Percentiles rank a stretch among this genome's conserved stretches.
phyloP scores from a whole-genome alignment of 192 early-diverging fungal species.

The Lobosporangium transversale region DNA sequence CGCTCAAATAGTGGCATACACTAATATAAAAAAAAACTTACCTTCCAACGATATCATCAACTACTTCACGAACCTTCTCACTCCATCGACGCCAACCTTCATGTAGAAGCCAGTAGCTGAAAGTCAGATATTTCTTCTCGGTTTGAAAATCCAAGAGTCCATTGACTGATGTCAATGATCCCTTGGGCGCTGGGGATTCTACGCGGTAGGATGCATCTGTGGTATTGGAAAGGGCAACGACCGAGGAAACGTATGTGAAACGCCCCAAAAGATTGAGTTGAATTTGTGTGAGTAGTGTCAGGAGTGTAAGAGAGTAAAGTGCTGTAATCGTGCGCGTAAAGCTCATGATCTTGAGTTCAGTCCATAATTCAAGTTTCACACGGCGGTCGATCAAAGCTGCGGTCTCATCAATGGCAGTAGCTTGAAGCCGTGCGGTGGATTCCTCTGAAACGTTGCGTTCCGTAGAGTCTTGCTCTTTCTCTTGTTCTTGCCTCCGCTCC shows the following conservation, averaged over 20 bases:
- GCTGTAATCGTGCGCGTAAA: conserved; percentile 89
- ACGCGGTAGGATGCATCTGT: conserved; percentile 60
- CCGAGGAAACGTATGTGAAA: conserved; percentile 86
- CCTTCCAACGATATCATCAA: conserved; percentile 70
- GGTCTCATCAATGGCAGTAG: conserved; percentile 9
- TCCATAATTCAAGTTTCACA: conserved; percentile 83
- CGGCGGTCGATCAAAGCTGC: conserved; percentile 48
- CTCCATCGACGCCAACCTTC: conserved; percentile 83
- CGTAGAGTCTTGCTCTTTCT: not conserved
- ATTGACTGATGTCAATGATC: conserved; percentile 26
- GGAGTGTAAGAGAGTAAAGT: conserved; percentile 86
- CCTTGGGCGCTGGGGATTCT: conserved; percentile 38
- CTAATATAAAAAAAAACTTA: conserved; percentile 50
- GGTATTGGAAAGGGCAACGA: conserved; percentile 62
- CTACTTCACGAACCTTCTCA: conserved; percentile 71
- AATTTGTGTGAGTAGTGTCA: conserved; percentile 85
- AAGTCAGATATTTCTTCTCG: conserved; percentile 89
- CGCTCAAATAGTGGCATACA: no score
- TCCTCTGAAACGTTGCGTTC: not conserved
- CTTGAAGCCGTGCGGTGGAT: not conserved
- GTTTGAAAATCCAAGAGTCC: conserved; percentile 60
- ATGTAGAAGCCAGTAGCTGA: conserved; percentile 93
- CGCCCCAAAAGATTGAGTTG: conserved; percentile 94
- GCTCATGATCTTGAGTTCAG: conserved; percentile 88
- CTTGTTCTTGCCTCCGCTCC: no score